phyloP scores from a whole-genome alignment of 2,329 filamentous ascomycete genomes.

The Trichothecium sympodiale region DNA sequence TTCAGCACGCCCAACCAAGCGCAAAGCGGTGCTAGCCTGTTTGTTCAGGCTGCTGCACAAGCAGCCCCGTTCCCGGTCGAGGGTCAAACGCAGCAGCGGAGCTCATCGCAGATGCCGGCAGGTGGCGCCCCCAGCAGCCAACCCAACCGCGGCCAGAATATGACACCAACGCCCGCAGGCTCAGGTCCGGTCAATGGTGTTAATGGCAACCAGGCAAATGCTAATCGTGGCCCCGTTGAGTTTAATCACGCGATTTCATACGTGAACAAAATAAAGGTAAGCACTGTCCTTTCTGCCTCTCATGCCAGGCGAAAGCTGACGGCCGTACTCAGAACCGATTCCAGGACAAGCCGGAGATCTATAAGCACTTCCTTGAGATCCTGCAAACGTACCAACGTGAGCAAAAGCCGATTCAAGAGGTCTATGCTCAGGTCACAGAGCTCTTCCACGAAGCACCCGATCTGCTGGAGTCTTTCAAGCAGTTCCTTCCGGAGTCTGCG shows the following conservation, averaged over 20 bases:
- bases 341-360: conserved; percentile 91
- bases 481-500: conserved; percentile 86
- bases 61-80: conserved; percentile 19
- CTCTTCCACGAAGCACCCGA: conserved; percentile 91
- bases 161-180: conserved; percentile 49
- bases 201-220: conserved; percentile 41
- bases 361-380: conserved; percentile 98
- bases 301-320: conserved; percentile 2
- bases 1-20: conserved; percentile 41
- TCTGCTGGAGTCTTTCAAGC: conserved; percentile 94
- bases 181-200: conserved; percentile 49
- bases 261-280: conserved; percentile 98
- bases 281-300: conserved; percentile 13
- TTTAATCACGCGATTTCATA: conserved; percentile 99
- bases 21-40: conserved; percentile 36
- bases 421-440: conserved; percentile 91
- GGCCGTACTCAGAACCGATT: conserved; percentile 67
- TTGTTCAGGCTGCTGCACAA: conserved; percentile 30
- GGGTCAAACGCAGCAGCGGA: conserved; percentile 18
- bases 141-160: conserved; percentile 38
- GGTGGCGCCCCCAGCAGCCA: conserved; percentile 26
- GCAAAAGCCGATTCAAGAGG: conserved; percentile 96
- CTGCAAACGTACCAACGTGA: conserved; percentile 96
- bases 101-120: conserved; percentile 14
- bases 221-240: conserved; percentile 88